Evolutionary conservation across 129 eudicot genomes (phyloP).

Genomic region (Apium graveolens): DNA sequence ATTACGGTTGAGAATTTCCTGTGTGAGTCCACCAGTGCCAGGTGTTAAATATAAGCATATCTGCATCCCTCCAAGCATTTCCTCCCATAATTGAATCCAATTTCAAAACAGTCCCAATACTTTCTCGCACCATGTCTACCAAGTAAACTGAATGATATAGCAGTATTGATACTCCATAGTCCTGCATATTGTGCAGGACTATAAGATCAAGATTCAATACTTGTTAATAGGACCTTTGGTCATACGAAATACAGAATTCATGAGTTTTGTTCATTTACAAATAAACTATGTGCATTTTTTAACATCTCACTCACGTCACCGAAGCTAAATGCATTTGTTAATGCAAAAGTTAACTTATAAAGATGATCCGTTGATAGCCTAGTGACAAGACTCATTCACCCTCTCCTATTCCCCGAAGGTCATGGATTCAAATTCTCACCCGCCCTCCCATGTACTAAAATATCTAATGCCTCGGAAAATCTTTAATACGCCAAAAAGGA

Average conservation of each 20-base stretch:
- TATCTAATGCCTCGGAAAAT: neutral
- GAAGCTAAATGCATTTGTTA: too few relatives aligned
- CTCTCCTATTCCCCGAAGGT: neutral
- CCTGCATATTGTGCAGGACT: conserved; percentile 33
- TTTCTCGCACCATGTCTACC: conserved; percentile 42
- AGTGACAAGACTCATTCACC: neutral
- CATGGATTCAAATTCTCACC: neutral
- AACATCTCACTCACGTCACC: neutral
- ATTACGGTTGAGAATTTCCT: conserved; percentile 26
- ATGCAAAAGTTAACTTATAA: too few relatives aligned
- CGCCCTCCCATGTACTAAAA: neutral
- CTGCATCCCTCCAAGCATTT: conserved; percentile 41
- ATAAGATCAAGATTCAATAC: neutral
- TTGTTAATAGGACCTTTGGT: neutral
- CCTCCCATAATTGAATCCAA: conserved; percentile 31
- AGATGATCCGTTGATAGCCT: neutral
- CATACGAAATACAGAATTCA: neutral
- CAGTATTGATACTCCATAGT: conserved; percentile 54
- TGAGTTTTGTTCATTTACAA: neutral
- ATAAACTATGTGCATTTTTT: neutral
- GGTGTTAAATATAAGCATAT: conserved; percentile 40
- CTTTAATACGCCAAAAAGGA: neutral
- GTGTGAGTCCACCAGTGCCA: conserved; percentile 80
- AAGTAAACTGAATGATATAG: conserved; percentile 61
- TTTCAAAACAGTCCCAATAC: conserved; percentile 32